Evolutionary conservation across 23 red algal genomes (phyloP).

Genomic region (Gracilaria caudata): DNA sequence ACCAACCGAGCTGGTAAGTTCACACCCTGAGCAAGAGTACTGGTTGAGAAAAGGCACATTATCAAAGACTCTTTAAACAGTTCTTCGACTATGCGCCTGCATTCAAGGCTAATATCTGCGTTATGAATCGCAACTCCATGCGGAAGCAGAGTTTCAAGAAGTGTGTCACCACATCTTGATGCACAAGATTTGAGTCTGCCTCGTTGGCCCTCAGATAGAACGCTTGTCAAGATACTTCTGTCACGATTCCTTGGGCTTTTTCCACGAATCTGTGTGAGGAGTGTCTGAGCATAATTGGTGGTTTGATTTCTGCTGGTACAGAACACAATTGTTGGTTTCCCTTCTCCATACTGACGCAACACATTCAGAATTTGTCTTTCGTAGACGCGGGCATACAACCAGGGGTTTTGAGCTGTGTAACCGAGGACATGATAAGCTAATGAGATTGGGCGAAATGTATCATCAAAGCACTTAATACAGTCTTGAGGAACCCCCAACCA

Average conservation of each 20-base stretch:
- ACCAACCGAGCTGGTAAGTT: conserved; percentile 85
- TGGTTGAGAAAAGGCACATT: conserved; percentile 66
- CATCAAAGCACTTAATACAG: conserved; percentile 50
- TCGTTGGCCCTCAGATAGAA: conserved; percentile 17
- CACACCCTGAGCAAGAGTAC: conserved; percentile 83
- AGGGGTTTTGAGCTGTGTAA: conserved; percentile 59
- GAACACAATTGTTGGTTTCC: conserved; percentile 76
- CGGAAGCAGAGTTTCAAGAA: conserved; percentile 17
- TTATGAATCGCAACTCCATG: conserved; percentile 78
- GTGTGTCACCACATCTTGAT: conserved; percentile 28
- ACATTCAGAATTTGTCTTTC: conserved; percentile 48
- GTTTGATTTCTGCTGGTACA: conserved; percentile 63
- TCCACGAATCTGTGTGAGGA: conserved; percentile 8
- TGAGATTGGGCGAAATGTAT: conserved; percentile 36
- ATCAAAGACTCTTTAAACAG: conserved; percentile 59
- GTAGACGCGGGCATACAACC: conserved; percentile 52
- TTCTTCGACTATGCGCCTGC: conserved; percentile 58
- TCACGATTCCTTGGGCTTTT: neutral
- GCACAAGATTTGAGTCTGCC: neutral
- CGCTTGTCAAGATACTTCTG: conserved; percentile 7
- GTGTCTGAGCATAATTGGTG: conserved; percentile 17
- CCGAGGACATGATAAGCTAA: conserved; percentile 53
- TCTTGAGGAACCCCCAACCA: conserved; percentile 54
- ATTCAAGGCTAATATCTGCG: conserved; percentile 55
- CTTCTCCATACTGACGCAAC: conserved; percentile 32